Evolutionary conservation across 2,329 filamentous ascomycete genomes (phyloP).

Genomic region (Aspergillus tamarii): DNA sequence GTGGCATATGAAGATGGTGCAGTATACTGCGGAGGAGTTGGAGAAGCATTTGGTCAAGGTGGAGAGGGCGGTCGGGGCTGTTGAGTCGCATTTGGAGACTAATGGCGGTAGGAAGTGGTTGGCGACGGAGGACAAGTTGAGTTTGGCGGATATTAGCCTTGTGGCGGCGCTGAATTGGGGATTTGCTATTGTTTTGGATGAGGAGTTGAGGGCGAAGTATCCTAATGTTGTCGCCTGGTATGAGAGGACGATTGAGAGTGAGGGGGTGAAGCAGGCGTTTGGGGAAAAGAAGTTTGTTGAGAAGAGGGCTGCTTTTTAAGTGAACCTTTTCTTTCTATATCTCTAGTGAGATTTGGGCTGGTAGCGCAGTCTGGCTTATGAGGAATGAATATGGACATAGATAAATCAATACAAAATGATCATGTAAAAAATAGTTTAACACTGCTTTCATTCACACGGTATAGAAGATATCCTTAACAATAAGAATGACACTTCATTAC

Average conservation of each 20-base stretch:
- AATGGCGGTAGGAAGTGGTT: slow-evolving; percentile 28
- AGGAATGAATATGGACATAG: not conserved
- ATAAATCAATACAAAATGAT: too few species aligned
- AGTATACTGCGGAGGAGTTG: slow-evolving; percentile 28
- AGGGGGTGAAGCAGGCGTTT: slow-evolving; percentile 33
- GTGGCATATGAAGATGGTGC: slow-evolving; percentile 23
- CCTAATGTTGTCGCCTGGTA: slow-evolving; percentile 30
- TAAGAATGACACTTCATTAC: not conserved
- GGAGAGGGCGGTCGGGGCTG: slow-evolving; percentile 21
- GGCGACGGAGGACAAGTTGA: slow-evolving; percentile 27
- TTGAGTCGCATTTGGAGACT: slow-evolving; percentile 23
- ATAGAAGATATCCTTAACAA: not conserved
- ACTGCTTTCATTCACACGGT: not conserved
- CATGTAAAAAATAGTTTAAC: not conserved
- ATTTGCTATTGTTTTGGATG: slow-evolving; percentile 28
- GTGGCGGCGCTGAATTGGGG: slow-evolving; percentile 30
- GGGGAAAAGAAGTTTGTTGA: slow-evolving; percentile 31
- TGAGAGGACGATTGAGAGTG: slow-evolving; percentile 17
- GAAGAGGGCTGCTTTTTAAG: slow-evolving; percentile 14
- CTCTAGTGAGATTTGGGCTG: not conserved
- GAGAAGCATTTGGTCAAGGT: slow-evolving; percentile 20
- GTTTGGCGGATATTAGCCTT: slow-evolving; percentile 33
- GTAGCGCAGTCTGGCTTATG: not conserved
- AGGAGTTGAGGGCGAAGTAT: slow-evolving; percentile 31
- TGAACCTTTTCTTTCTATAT: not conserved